A percentile compares a stretch with the other conserved stretches of the same genome.
These are phyloP conservation scores for Pisolithus marmoratus DNA, from an alignment of 768 basidiomycete species.

Conservation along the genomic window DNA sequence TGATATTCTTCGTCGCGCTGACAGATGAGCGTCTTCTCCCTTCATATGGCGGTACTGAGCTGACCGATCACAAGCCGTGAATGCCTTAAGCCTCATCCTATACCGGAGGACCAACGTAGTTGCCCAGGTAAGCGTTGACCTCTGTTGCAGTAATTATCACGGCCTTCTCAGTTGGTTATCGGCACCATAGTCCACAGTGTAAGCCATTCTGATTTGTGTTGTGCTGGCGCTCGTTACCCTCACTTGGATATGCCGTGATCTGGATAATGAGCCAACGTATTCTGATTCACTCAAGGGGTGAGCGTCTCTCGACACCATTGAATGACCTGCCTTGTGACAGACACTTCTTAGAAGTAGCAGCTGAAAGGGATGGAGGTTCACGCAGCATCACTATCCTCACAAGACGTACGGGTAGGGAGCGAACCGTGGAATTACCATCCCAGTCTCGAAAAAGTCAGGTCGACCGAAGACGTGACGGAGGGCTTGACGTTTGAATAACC, in stretches of 20 bases:
- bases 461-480: too few species aligned
- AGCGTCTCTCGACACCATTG: constrained; percentile 1
- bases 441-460: too few species aligned
- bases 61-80: constrained; percentile 33
- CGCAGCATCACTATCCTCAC: not conserved
- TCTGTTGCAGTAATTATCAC: not conserved
- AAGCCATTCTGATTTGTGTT: constrained; percentile 13
- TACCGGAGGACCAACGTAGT: constrained; percentile 35
- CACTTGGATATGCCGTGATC: constrained; percentile 47
- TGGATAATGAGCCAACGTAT: constrained; percentile 62
- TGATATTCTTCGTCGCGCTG: constrained; percentile 55
- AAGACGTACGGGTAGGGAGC: not conserved
- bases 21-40: constrained; percentile 32
- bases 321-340: not conserved
- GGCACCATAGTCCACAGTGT: constrained; percentile 44
- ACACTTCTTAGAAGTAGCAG: not conserved
- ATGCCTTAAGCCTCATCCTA: constrained; percentile 46
- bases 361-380: not conserved
- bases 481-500: too few species aligned
- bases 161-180: constrained; percentile 4
- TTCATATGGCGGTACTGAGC: not conserved
- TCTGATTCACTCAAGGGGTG: constrained; percentile 53
- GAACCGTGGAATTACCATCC: not conserved
- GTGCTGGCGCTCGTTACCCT: constrained; percentile 24
- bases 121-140: constrained; percentile 37